Percentiles rank a stretch among this genome's conserved stretches.
Conservation (phyloP, 495 filamentous ascomycete species). For the Annulohypoxylon maeteangense region DNA sequence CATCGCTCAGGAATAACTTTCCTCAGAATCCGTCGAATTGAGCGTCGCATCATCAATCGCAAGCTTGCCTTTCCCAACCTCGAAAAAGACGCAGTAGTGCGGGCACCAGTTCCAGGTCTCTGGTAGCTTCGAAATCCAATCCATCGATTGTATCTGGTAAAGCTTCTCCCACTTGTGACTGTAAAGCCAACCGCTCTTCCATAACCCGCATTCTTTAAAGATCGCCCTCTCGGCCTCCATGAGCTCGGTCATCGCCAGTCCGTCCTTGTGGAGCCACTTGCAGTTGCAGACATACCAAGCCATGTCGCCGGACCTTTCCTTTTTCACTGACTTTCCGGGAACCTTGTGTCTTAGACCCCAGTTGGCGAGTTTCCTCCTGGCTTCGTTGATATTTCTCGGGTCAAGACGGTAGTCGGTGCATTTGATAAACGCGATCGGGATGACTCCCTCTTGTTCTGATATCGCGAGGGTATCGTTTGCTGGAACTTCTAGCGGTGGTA, state of each 20-base stretch:
- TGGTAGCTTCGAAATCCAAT: background rate
- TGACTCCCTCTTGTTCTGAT: background rate
- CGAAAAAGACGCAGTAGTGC: background rate
- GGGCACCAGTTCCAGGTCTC: background rate
- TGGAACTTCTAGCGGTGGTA: background rate
- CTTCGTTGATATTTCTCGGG: background rate
- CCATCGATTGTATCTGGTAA: background rate
- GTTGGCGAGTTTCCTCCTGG: background rate
- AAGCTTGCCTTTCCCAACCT: background rate
- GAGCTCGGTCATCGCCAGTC: background rate
- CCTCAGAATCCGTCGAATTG: background rate
- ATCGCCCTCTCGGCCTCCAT: background rate
- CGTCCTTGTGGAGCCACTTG: background rate
- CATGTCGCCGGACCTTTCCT: background rate
- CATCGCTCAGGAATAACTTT: too few species aligned
- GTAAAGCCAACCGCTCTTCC: background rate
- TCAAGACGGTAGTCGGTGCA: background rate
- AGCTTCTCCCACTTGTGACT: conserved; percentile 10
- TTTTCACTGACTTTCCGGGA: background rate
- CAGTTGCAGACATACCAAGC: conserved; percentile 20
- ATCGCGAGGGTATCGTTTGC: background rate
- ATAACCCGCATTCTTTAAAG: background rate
- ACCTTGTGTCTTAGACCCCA: background rate
- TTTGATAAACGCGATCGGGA: background rate
- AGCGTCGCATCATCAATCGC: background rate